Evolutionary conservation across 1,284 basidiomycete genomes (phyloP).

Genomic region (Ganoderma multipileum): DNA sequence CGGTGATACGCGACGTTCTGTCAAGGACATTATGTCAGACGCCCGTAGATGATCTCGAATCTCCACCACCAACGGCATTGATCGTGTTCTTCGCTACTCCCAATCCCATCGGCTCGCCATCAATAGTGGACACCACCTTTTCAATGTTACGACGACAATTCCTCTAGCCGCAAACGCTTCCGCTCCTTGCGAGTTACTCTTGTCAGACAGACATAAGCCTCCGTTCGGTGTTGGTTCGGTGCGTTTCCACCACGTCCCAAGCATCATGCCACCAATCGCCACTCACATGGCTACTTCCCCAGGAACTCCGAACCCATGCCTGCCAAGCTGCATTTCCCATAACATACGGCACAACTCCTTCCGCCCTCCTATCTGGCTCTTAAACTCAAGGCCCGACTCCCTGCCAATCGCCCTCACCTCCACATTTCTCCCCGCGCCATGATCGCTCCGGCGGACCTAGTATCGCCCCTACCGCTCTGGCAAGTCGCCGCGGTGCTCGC

Average conservation of each 20-base stretch:
- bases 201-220: not conserved
- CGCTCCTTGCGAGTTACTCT: not conserved
- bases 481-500: slow-evolving; percentile 12
- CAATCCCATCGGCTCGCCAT: not conserved
- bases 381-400: not conserved
- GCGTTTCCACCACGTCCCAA: not conserved
- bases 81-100: not conserved
- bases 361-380: not conserved
- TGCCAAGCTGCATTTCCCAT: not conserved
- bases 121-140: not conserved
- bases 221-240: not conserved
- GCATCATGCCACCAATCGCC: not conserved
- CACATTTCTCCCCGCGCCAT: slow-evolving; percentile 3
- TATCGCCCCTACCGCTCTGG: slow-evolving; percentile 12
- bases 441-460: slow-evolving; percentile 19
- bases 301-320: not conserved
- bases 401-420: slow-evolving; percentile 6
- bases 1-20: not conserved
- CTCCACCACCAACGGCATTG: not conserved
- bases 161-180: not conserved
- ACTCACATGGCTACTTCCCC: not conserved
- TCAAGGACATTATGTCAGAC: slow-evolving; percentile 6
- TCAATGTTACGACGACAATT: not conserved
- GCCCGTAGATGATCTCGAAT: not conserved
- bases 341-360: not conserved